Evolutionary conservation across 768 basidiomycete genomes (phyloP), one percentile per base, ranked within the genome.

Genomic region (Mycena sanguinolenta): DNA sequence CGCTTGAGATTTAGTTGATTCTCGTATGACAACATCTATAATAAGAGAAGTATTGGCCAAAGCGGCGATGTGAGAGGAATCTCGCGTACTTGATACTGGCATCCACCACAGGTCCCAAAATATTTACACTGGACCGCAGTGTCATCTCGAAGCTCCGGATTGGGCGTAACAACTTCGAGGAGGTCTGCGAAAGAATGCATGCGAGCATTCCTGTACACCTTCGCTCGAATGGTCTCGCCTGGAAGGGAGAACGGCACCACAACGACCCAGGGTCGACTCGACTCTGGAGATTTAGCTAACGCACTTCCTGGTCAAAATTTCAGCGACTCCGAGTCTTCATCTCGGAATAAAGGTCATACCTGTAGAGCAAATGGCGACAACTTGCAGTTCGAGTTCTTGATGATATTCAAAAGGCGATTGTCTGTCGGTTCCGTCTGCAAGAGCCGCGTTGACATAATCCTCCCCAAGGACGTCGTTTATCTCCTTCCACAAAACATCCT

Each of bases 81-180:
- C 12, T 21, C 62, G 74, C 82, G 19, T 46, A 92, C 95, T 84
- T 98, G 96, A 78, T 96, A 95, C 79, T 99, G 97, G 78, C 97
- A 99, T 2, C 97, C 97, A 0, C 89, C 94, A 79, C 97, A 99
- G 44, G 82, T 84, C 0, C 93, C 93, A 82, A 98, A 99, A 78
- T 99, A 96, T 70, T 90, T 88, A 82, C 97, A 99, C 70, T 86
- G 84, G 0, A 94, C 87, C 27, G 88, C 83, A 32, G 79, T 84
- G 73, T 89, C 83, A 73, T 96, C 94, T 61, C 96, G 83, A 64
- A 93, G 80, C 44, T 85, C 86, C 0, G 77, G 69, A 77, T 93
- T 96, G n/a, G 91, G 88, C 1, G 79, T 80, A 38, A 92, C 67
- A 30, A 96, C 83, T 55, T 88, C 84, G 7, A 97, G 44, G 0